A percentile compares a stretch with the other conserved stretches of the same genome.
phyloP scores from a whole-genome alignment of 2,329 filamentous ascomycete genomes.

The Sordariomycetes sp. region DNA sequence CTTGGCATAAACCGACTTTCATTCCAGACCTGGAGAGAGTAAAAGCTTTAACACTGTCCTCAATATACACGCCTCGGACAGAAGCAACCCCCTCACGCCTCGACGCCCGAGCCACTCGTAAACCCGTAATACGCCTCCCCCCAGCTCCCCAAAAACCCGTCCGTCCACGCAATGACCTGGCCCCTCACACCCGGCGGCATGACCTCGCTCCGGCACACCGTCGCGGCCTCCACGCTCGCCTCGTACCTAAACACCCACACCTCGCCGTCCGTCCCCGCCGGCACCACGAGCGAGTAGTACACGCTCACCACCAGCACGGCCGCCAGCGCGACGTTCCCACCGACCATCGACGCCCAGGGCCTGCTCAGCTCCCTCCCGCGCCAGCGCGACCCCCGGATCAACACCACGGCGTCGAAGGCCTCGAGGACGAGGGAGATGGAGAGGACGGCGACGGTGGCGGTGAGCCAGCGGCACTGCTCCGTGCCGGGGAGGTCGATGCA shows the following conservation, averaged over 20 bases:
- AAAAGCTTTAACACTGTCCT: no score
- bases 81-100: not conserved
- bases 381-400: conserved; percentile 4
- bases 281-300: conserved; percentile 2
- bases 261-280: not conserved
- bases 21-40: no score
- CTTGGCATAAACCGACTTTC: no score
- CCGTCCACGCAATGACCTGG: conserved; percentile 1
- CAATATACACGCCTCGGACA: no score
- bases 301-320: conserved; percentile 4
- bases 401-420: conserved; percentile 5
- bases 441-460: conserved; percentile 7
- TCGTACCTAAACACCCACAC: conserved; percentile 8
- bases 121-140: not conserved
- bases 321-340: conserved; percentile 5
- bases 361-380: conserved; percentile 6
- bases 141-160: conserved; percentile 2
- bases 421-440: conserved; percentile 6
- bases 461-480: conserved; percentile 8
- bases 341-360: conserved; percentile 10
- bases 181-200: conserved; percentile 2
- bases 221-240: conserved; percentile 1
- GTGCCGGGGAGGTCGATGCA: conserved; percentile 8
- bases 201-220: conserved; percentile 3
- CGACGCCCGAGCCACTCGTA: not conserved